These are phyloP conservation scores for Solanum etuberosum DNA, from an alignment of 257 asterid genomes.

Conservation along the genomic window DNA sequence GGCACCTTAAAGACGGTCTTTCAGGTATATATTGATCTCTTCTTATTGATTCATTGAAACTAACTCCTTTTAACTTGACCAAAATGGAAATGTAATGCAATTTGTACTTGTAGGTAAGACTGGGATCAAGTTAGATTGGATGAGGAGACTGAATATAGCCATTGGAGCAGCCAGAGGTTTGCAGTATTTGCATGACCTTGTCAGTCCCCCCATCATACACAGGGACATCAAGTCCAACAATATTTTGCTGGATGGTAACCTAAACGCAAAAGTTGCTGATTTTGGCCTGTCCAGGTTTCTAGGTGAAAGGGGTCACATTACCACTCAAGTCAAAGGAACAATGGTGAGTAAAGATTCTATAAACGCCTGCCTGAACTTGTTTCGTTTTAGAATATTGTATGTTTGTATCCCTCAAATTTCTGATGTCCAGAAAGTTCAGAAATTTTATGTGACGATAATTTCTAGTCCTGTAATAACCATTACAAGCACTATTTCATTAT, in stretches of 20 bases:
- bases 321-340: slow-evolving; percentile 98
- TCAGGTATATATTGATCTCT: slow-evolving; percentile 33
- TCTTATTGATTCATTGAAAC: background rate
- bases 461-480: background rate
- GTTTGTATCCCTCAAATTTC: background rate
- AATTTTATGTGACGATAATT: background rate
- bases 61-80: background rate
- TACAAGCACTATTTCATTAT: background rate
- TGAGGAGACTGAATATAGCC: slow-evolving; percentile 66
- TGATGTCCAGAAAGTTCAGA: background rate
- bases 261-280: slow-evolving; percentile 86
- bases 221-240: slow-evolving; percentile 83
- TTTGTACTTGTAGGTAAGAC: slow-evolving; percentile 39
- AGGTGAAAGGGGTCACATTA: slow-evolving; percentile 51
- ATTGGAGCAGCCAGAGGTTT: slow-evolving; percentile 80
- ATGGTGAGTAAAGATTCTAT: slow-evolving; percentile 42
- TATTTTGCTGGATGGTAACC: slow-evolving; percentile 56
- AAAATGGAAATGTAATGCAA: background rate
- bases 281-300: slow-evolving; percentile 82
- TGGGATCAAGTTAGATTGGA: slow-evolving; percentile 83
- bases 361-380: background rate
- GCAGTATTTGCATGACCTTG: slow-evolving; percentile 82
- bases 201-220: slow-evolving; percentile 89
- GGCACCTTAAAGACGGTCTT: slow-evolving; percentile 82
- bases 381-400: background rate